phyloP scores from a whole-genome alignment of 2,329 filamentous ascomycete species.

The Epichloe scottii region DNA sequence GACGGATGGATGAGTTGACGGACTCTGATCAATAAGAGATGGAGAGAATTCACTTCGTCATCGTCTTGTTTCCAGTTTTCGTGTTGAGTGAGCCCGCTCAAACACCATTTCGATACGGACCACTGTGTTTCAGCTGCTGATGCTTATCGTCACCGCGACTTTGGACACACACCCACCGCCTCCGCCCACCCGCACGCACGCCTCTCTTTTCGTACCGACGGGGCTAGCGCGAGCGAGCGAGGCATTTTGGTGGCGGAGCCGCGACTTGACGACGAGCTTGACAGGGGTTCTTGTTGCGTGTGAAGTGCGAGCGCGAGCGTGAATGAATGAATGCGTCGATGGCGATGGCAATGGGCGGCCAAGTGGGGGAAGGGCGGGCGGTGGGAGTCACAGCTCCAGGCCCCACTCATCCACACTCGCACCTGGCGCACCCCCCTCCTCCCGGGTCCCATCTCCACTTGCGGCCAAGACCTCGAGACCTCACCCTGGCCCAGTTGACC shows the following conservation, averaged over 20 bases:
- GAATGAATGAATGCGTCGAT: neutral
- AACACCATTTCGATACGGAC: neutral
- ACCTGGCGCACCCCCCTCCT: neutral
- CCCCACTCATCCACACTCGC: neutral
- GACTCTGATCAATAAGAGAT: too few relatives aligned
- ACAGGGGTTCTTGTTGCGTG: neutral
- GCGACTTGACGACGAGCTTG: too few relatives aligned
- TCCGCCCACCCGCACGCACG: neutral
- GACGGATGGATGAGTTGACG: too few relatives aligned
- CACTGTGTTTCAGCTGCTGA: neutral
- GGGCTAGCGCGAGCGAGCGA: too few relatives aligned
- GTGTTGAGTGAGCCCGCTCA: neutral
- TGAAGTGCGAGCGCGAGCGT: neutral
- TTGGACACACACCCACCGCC: neutral
- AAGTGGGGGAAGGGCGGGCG: neutral
- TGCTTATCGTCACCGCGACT: neutral
- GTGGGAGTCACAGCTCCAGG: neutral
- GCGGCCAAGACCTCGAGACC: neutral
- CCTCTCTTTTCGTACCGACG: too few relatives aligned
- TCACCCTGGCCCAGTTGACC: too few relatives aligned
- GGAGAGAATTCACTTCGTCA: too few relatives aligned
- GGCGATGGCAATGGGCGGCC: neutral
- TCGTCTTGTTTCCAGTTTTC: too few relatives aligned
- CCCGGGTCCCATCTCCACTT: neutral
- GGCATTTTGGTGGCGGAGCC: too few relatives aligned